Percentiles rank a stretch among this genome's conserved stretches.
These are phyloP conservation scores for Lasiodiplodia sp. DNA, from an alignment of 2,329 filamentous ascomycete genomes.

Conservation along the genomic window DNA sequence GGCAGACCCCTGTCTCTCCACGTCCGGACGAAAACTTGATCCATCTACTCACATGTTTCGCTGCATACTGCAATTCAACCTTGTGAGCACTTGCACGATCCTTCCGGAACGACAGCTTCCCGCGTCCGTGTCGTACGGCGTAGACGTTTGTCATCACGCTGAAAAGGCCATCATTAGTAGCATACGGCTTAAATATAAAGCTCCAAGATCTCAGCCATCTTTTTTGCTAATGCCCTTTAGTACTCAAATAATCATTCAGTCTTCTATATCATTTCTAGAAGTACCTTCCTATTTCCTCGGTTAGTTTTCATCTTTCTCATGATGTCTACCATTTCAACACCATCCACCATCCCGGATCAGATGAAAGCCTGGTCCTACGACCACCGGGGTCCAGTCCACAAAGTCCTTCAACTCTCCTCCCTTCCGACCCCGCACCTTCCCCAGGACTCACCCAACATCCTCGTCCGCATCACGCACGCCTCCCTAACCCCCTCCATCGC, in stretches of 20 bases:
- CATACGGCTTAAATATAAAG: neutral
- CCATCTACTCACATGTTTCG: neutral
- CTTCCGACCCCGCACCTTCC: neutral
- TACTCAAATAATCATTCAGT: neutral
- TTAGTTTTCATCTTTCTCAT: neutral
- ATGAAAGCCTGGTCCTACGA: conserved; percentile 37
- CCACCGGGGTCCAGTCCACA: neutral
- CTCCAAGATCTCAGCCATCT: neutral
- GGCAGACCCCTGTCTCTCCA: neutral
- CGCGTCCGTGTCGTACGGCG: neutral
- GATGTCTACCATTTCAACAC: conserved; percentile 1
- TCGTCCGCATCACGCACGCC: conserved; percentile 44
- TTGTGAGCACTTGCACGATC: neutral
- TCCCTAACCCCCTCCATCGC: conserved; percentile 52
- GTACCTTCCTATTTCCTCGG: neutral
- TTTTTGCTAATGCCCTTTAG: neutral
- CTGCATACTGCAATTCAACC: neutral
- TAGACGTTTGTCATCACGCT: conserved; percentile 1
- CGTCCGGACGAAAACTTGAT: conserved; percentile 10
- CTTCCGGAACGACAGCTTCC: neutral
- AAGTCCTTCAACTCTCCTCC: conserved; percentile 1
- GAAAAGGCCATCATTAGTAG: neutral
- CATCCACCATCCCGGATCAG: neutral
- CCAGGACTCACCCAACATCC: neutral
- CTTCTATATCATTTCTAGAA: neutral